Evolutionary conservation across 2,329 filamentous ascomycete species (phyloP).

Genomic region (Elsinoe perseae): DNA sequence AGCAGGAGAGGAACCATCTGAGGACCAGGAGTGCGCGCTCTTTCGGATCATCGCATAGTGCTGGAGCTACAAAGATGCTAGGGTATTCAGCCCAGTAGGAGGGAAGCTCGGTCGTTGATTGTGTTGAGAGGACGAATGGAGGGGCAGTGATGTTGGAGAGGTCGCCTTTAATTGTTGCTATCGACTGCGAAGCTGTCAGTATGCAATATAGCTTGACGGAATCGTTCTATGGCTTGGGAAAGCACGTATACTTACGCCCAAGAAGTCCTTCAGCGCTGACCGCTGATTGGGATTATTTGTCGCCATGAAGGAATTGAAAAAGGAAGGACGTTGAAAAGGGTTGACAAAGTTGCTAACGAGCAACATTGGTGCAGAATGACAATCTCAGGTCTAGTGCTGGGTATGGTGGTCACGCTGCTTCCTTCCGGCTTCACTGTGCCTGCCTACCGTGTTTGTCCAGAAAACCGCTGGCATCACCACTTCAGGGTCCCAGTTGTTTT

Average conservation of each 20-base stretch:
- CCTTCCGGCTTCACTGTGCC: not conserved
- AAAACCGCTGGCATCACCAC: not conserved
- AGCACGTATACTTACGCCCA: constrained; percentile 22
- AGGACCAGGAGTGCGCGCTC: constrained; percentile 39
- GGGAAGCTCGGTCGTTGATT: constrained; percentile 40
- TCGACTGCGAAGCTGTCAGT: constrained; percentile 26
- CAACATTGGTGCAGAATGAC: not conserved
- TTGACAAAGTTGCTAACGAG: constrained; percentile 12
- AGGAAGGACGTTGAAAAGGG: not conserved
- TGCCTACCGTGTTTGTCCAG: not conserved
- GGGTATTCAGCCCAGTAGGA: constrained; percentile 42
- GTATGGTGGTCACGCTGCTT: constrained; percentile 5
- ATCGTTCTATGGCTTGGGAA: not conserved
- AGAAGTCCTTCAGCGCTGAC: constrained; percentile 25
- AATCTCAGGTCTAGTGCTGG: not conserved
- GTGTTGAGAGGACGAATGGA: constrained; percentile 39
- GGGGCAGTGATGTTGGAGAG: constrained; percentile 42
- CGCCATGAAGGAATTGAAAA: constrained; percentile 14
- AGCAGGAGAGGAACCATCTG: constrained; percentile 42
- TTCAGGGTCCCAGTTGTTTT: constrained; percentile 5
- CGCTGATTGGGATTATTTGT: constrained; percentile 8
- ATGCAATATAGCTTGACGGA: not conserved
- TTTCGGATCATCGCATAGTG: constrained; percentile 33
- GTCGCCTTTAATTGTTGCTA: constrained; percentile 40
- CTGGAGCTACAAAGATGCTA: constrained; percentile 40